These are phyloP conservation scores for Starmerella khaoyaiensis DNA, from an alignment of 805 yeast species.

Conservation along the genomic window DNA sequence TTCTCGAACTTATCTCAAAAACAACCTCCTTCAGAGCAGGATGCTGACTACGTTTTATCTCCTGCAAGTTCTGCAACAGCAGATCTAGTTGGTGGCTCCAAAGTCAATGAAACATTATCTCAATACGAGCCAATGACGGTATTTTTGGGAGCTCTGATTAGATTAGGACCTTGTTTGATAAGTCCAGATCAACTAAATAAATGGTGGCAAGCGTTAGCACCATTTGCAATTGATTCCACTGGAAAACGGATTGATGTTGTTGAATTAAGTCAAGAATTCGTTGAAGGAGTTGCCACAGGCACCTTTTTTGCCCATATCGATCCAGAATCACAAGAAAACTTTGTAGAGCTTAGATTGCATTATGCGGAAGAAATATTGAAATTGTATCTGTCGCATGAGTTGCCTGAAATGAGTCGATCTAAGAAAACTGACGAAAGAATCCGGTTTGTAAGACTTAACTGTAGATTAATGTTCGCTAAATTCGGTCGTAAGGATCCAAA, in stretches of 20 bases:
- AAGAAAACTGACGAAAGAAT: conserved; percentile 33
- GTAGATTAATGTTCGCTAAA: conserved; percentile 31
- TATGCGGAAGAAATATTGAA: conserved; percentile 22
- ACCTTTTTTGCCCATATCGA: conserved; percentile 18
- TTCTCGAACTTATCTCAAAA: conserved; percentile 17
- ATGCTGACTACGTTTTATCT: conserved; percentile 1
- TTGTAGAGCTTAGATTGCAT: conserved; percentile 18
- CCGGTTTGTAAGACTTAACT: conserved; percentile 37
- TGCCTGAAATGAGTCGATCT: conserved; percentile 3
- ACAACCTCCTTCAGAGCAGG: conserved; percentile 1
- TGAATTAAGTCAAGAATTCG: conserved; percentile 25
- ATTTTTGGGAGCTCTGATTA: conserved; percentile 25
- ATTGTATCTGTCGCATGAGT: conserved; percentile 18
- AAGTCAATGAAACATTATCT: not conserved
- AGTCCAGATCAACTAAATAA: conserved; percentile 25
- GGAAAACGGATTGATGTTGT: conserved; percentile 36
- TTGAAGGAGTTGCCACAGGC: conserved; percentile 23
- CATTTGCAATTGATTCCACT: conserved; percentile 47
- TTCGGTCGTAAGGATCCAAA: conserved; percentile 33
- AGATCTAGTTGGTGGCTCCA: not conserved
- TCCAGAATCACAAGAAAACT: conserved; percentile 13
- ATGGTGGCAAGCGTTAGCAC: conserved; percentile 40
- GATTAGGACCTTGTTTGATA: conserved; percentile 25
- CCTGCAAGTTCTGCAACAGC: conserved; percentile 5
- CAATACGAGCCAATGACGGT: conserved; percentile 16